A percentile compares a stretch with the other conserved stretches of the same genome.
Evolutionary conservation across 106 monocot genomes (phyloP).

Genomic region (Acorus gramineus): DNA sequence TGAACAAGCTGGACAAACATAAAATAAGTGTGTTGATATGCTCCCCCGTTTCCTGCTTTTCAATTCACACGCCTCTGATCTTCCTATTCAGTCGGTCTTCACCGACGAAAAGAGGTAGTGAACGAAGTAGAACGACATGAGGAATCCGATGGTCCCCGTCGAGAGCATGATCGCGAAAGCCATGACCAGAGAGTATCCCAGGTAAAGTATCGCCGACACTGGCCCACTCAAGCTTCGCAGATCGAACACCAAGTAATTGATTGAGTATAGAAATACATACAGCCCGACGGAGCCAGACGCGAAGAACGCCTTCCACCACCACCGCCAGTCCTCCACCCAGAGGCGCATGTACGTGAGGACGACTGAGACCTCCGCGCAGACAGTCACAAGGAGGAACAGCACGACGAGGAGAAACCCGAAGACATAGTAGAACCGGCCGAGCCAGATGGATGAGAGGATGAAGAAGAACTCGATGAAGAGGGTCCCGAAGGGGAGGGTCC

Average conservation of each 20-base stretch:
- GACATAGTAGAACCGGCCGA: conserved; percentile 46
- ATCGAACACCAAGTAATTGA: conserved; percentile 26
- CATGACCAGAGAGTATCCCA: conserved; percentile 28
- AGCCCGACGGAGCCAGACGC: conserved; percentile 22
- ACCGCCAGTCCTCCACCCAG: conserved; percentile 24
- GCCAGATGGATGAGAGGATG: conserved; percentile 47
- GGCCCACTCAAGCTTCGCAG: conserved; percentile 24
- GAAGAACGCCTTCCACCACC: conserved; percentile 37
- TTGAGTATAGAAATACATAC: conserved; percentile 22
- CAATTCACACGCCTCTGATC: no score
- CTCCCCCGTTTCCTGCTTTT: no score
- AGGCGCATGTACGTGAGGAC: conserved; percentile 43
- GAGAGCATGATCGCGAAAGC: conserved; percentile 19
- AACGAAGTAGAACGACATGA: conserved; percentile 25
- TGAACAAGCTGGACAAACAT: no score
- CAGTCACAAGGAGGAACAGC: conserved; percentile 28
- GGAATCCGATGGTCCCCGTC: conserved; percentile 22
- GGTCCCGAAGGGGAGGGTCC: conserved; percentile 47
- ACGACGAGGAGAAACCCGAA: conserved; percentile 51
- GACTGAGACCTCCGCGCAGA: conserved; percentile 39
- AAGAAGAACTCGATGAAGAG: conserved; percentile 58
- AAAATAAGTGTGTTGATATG: no score
- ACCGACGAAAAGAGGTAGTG: conserved; percentile 31
- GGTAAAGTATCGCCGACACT: conserved; percentile 22
- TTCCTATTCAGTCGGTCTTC: conserved; percentile 13